Percentiles rank a stretch among this genome's conserved stretches.
phyloP scores from a whole-genome alignment of 805 yeast genomes.

The Maudiozyma turicensis region DNA sequence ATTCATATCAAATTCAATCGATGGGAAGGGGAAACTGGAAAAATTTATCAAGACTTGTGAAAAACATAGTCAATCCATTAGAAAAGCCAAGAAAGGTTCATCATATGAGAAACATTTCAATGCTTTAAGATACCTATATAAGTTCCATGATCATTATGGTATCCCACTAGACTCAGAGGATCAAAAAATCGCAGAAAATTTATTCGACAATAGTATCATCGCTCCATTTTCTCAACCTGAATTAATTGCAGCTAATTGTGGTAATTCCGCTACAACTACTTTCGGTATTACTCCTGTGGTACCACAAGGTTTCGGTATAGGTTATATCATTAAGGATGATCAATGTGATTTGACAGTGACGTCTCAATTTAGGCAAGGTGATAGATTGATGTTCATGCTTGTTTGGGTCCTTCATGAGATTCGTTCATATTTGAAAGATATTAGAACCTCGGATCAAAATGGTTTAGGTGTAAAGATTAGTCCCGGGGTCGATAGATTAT shows the following conservation, averaged over 20 bases:
- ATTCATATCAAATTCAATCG: constrained; percentile 48
- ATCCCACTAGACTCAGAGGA: constrained; percentile 16
- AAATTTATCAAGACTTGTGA: constrained; percentile 42
- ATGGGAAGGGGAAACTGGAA: constrained; percentile 36
- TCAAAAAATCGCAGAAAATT: constrained; percentile 31
- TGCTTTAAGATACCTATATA: constrained; percentile 49
- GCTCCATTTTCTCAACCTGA: constrained; percentile 34
- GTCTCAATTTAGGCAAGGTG: constrained; percentile 80
- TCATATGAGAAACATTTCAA: constrained; percentile 69
- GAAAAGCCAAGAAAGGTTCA: constrained; percentile 45
- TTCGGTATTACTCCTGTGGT: constrained; percentile 89
- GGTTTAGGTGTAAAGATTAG: constrained; percentile 20
- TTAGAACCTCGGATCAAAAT: constrained; percentile 5
- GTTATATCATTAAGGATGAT: constrained; percentile 78
- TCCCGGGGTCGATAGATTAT: constrained; percentile 23
- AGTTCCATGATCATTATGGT: constrained; percentile 32
- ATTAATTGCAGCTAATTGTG: constrained; percentile 65
- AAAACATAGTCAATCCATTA: constrained; percentile 40
- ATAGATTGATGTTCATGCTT: constrained; percentile 65
- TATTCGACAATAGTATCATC: constrained; percentile 35
- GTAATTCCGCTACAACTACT: constrained; percentile 76
- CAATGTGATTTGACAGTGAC: constrained; percentile 73
- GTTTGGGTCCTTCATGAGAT: constrained; percentile 59
- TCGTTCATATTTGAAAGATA: constrained; percentile 33
- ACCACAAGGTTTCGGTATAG: constrained; percentile 86